phyloP scores from a whole-genome alignment of 352 stramenopile species.

The Phytophthora citricola region DNA sequence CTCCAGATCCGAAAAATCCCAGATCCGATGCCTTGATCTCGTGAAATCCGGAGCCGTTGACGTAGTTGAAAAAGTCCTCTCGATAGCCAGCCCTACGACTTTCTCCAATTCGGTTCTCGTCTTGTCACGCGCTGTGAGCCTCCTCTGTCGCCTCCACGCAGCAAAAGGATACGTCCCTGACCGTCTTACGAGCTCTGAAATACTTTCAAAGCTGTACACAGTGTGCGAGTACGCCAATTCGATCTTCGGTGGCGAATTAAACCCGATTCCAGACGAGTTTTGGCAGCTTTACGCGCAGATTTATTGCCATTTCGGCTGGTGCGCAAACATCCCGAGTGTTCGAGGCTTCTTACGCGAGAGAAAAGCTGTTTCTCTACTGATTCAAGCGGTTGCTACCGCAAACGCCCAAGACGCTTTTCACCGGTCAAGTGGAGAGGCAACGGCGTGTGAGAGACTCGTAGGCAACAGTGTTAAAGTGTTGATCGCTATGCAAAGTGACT shows the following conservation, averaged over 20 bases:
- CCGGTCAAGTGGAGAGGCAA: slow-evolving; percentile 16
- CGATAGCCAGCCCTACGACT: slow-evolving; percentile 5
- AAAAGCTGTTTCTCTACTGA: slow-evolving; percentile 39
- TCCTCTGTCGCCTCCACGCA: slow-evolving; percentile 71
- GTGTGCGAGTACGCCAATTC: slow-evolving; percentile 38
- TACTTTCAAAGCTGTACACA: slow-evolving; percentile 43
- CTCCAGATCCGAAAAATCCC: slow-evolving; percentile 47
- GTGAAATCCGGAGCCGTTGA: slow-evolving; percentile 26
- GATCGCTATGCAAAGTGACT: slow-evolving; percentile 52
- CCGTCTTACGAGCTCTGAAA: slow-evolving; percentile 17
- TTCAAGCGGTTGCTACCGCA: slow-evolving; percentile 47
- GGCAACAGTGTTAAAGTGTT: slow-evolving; percentile 77
- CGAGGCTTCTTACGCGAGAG: slow-evolving; percentile 49
- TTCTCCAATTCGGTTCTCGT: slow-evolving; percentile 39
- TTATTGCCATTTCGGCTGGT: slow-evolving; percentile 80
- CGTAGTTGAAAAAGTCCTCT: slow-evolving; percentile 33
- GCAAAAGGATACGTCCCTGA: slow-evolving; percentile 1
- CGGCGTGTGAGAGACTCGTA: slow-evolving; percentile 55
- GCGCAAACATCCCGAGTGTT: slow-evolving; percentile 34
- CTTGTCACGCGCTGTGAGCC: slow-evolving; percentile 48
- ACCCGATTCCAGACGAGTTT: slow-evolving; percentile 29
- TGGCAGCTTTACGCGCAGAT: slow-evolving; percentile 76
- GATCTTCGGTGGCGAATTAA: slow-evolving; percentile 13
- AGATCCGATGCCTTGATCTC: slow-evolving; percentile 43
- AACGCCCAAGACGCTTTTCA: slow-evolving; percentile 39